These are phyloP conservation scores for Amanita rimosa DNA, from an alignment of 768 basidiomycete species.

Conservation along the genomic window DNA sequence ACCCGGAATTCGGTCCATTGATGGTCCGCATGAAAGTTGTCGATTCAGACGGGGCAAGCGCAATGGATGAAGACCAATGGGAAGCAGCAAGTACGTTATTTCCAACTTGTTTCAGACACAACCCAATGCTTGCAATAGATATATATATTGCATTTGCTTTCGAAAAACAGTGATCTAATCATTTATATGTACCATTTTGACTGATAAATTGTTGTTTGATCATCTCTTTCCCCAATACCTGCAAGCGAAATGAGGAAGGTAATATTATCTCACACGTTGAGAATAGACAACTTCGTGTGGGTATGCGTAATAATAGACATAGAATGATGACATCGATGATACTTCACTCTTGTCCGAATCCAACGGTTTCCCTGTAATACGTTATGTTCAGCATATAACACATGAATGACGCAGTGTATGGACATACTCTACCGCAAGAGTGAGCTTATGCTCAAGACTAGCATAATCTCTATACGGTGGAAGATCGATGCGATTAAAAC, in stretches of 20 bases:
- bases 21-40: constrained; percentile 89
- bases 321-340: constrained; percentile 1
- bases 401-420: constrained; percentile 7
- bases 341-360: constrained; percentile 83
- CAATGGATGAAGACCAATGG: constrained; percentile 95
- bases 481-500: constrained; percentile 94
- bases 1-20: constrained; percentile 73
- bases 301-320: constrained; percentile 9
- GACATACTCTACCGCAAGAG: constrained; percentile 85
- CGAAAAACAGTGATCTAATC: constrained; percentile 39
- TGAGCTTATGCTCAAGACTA: constrained; percentile 89
- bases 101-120: constrained; percentile 5
- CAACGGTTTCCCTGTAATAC: constrained; percentile 82
- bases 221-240: background rate
- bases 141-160: constrained; percentile 93
- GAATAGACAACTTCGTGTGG: constrained; percentile 7
- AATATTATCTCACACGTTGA: background rate
- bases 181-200: background rate
- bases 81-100: constrained; percentile 88
- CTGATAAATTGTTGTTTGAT: background rate
- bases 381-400: constrained; percentile 7
- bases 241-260: background rate
- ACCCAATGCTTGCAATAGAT: constrained; percentile 33
- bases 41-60: constrained; percentile 72
- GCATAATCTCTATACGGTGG: constrained; percentile 98